These are phyloP conservation scores for Mucor ambiguus DNA, from an alignment of 371 early-diverging fungal genomes.

Conservation along the genomic window DNA sequence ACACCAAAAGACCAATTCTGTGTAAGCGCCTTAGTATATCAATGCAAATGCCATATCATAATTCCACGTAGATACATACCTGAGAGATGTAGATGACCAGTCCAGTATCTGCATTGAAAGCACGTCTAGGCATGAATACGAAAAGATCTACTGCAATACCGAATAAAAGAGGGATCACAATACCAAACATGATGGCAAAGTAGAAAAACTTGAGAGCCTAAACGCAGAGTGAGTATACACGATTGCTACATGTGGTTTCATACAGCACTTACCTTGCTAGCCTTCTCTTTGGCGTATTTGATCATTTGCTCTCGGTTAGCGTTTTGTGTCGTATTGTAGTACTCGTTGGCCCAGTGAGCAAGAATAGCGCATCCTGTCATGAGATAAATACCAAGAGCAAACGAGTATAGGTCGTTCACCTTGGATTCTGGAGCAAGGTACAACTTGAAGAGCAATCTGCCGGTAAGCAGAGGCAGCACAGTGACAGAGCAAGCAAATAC, in stretches of 20 bases:
- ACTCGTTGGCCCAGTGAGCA: conserved; percentile 28
- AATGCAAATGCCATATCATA: not conserved
- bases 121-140: conserved; percentile 55
- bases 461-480: conserved; percentile 53
- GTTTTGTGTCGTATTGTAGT: conserved; percentile 4
- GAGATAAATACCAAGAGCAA: conserved; percentile 46
- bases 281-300: conserved; percentile 12
- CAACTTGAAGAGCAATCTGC: conserved; percentile 46
- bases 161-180: conserved; percentile 55
- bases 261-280: conserved; percentile 6
- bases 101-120: conserved; percentile 33
- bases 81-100: conserved; percentile 52
- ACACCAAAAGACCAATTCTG: conserved; percentile 68
- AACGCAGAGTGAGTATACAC: not conserved
- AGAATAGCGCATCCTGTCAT: conserved; percentile 33
- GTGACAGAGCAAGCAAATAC: conserved; percentile 50
- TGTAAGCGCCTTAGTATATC: not conserved
- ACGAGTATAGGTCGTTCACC: conserved; percentile 65
- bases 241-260: not conserved
- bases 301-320: conserved; percentile 4
- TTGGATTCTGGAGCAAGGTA: conserved; percentile 37
- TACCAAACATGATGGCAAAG: conserved; percentile 45
- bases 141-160: conserved; percentile 62
- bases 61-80: conserved; percentile 33
- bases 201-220: conserved; percentile 32